Evolutionary conservation across 2,329 filamentous ascomycete genomes (phyloP), one percentile per base, ranked within the genome.

Genomic region (Monosporascus sp.): DNA sequence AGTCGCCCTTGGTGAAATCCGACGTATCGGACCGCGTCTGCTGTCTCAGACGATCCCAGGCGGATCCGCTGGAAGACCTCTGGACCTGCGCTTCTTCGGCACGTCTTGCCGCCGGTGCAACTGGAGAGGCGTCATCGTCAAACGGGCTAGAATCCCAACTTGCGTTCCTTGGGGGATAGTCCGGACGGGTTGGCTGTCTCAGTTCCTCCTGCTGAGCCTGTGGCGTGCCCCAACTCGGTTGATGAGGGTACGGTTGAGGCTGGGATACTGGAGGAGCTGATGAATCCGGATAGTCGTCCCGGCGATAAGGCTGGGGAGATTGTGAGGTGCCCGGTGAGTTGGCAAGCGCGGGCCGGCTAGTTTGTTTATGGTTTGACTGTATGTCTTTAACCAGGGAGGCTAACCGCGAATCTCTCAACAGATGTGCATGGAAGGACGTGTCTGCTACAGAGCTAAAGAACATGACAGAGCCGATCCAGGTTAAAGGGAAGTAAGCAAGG

Each of bases 11-110:
- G 34, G 51, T 31, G 59, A 60, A 64, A 24, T 59, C 54, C 5
- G 57, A 31, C 18, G 8, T 51, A 17, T 51, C 55, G 8, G 60
- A 54, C 38, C 52, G 54, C 45, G 67, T 53, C 54, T 74, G 68
- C 47, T 72, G 68, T 38, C 76, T 71, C 37, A 79, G 52, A 27
- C 74, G 71, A 27, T 76, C 75, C 76, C 76, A 79, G 3, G 74
- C 55, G 5, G 74, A 76, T 27, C 68, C 65, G 8, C 62, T 54
- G 50, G 57, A 55, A 7, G 53, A 24, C 18, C 55, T 48, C 37
- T 37, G 51, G 9, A 50, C 31, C 48, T 65, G 61, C 20, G 59
- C 57, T 42, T 48, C 38, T 22, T 63, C 60, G 9, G 55, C 51
- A 36, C 49, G 54, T 31, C 59, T 63, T 14, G 64, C 53, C 7